phyloP scores from a whole-genome alignment of 2,329 filamentous ascomycete species.

The Arthrobotrys megalospora region DNA sequence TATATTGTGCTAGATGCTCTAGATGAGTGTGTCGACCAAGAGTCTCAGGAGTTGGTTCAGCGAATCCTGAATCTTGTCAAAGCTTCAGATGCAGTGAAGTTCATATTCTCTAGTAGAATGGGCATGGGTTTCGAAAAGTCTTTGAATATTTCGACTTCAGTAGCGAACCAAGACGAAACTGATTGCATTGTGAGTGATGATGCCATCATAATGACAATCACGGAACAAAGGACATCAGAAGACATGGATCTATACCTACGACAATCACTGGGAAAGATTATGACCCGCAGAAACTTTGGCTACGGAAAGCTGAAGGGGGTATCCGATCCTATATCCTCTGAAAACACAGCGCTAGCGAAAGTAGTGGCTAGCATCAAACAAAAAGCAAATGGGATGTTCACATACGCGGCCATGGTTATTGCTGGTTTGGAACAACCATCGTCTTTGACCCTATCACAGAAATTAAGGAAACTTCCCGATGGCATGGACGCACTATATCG shows the following conservation, averaged over 20 bases:
- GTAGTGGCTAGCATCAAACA: slow-evolving; percentile 17
- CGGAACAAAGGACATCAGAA: slow-evolving; percentile 15
- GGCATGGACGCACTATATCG: slow-evolving; percentile 34
- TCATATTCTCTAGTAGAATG: slow-evolving; percentile 23
- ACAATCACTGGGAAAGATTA: slow-evolving; percentile 6
- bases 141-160: neutral
- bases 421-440: slow-evolving; percentile 40
- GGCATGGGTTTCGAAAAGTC: slow-evolving; percentile 3
- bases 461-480: slow-evolving; percentile 22
- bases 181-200: neutral
- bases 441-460: slow-evolving; percentile 17
- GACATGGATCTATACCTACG: slow-evolving; percentile 30
- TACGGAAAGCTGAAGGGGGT: too few relatives aligned
- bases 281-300: slow-evolving; percentile 1
- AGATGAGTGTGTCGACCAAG: slow-evolving; percentile 10
- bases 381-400: slow-evolving; percentile 44
- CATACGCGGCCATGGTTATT: slow-evolving; percentile 37
- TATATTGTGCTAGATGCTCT: slow-evolving; percentile 14
- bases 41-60: slow-evolving; percentile 1
- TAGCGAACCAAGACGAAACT: neutral
- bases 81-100: neutral
- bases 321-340: neutral
- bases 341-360: neutral
- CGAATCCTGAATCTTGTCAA: neutral
- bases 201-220: slow-evolving; percentile 17